Base-by-base conservation (phyloP, 306 rosid genomes). In the Lagenaria siceraria region DNA sequence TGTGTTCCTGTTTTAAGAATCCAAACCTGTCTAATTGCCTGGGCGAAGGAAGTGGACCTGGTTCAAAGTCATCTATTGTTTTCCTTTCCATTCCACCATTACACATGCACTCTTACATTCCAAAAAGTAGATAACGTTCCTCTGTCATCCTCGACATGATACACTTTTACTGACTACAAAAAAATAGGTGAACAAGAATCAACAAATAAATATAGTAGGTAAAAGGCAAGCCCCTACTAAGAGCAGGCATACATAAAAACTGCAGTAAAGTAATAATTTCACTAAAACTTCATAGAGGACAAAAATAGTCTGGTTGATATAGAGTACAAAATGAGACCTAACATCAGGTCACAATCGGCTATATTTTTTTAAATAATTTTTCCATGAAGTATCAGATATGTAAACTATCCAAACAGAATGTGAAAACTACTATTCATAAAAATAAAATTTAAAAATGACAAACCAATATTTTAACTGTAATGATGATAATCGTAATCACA, bases 21-120 rank as follows among this genome's bases (percentile, higher is more conserved):
- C 99, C 98, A 77, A 95, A 95, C 86, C 98, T 90, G 80, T 95
- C 99, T 82, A 95, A 74, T 63, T 85, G 74, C 77, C 79, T 88
- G 46, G 89, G 91, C 14, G 87, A 79, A 81, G 97, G 96, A 87
- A 87, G 83, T 48, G 91, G 88, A 83, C 87, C 92, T 14, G 86
- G 79, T 78, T 95, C 98, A 78, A 54, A 75, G 79, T 89, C 97
- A 79, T 90, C 99, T 42, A 77, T 55, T 78, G 69, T 91, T 84
- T 86, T 90, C 86, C 78, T 95, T 79, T 92, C 99, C 98, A 95
- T 95, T 86, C 53, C 78, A 81, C 83, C 69, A 77, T 61, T 59
- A 80, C 51, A 76, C 76, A 80, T 51, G 60, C 60, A 46, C 77
- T 62, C 75, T 83, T 63, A 65, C 78, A 84, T 56, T 31, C 76